Conservation (phyloP, 495 filamentous ascomycete species). For the Clavariopsis aquatica region DNA sequence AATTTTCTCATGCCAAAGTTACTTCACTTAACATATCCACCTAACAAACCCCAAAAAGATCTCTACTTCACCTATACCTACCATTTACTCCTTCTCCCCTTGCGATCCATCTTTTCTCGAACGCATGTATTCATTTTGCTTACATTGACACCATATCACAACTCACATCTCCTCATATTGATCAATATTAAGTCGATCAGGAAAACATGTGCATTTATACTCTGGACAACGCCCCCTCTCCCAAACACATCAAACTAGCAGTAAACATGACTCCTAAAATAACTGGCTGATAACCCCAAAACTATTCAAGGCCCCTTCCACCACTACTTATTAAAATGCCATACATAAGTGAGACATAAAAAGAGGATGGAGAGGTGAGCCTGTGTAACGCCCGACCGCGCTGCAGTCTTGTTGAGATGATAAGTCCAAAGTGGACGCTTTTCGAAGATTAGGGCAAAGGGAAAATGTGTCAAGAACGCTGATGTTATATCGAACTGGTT, state of each 20-base stretch:
- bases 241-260: background rate
- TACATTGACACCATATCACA: no score
- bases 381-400: constrained; percentile 10
- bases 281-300: background rate
- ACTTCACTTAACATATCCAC: no score
- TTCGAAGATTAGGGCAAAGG: background rate
- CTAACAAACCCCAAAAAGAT: no score
- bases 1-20: no score
- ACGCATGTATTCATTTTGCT: no score
- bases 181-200: background rate
- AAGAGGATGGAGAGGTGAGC: no score
- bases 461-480: background rate
- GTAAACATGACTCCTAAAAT: background rate
- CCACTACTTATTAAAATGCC: background rate
- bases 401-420: constrained; percentile 8
- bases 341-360: background rate
- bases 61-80: no score
- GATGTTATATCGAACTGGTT: background rate
- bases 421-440: constrained; percentile 1
- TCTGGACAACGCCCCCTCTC: background rate
- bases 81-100: no score
- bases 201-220: background rate
- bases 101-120: no score
- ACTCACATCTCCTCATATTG: no score
- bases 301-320: no score